These are phyloP conservation scores for Botryotinia globosa DNA, from an alignment of 2,329 filamentous ascomycete genomes.

Conservation along the genomic window DNA sequence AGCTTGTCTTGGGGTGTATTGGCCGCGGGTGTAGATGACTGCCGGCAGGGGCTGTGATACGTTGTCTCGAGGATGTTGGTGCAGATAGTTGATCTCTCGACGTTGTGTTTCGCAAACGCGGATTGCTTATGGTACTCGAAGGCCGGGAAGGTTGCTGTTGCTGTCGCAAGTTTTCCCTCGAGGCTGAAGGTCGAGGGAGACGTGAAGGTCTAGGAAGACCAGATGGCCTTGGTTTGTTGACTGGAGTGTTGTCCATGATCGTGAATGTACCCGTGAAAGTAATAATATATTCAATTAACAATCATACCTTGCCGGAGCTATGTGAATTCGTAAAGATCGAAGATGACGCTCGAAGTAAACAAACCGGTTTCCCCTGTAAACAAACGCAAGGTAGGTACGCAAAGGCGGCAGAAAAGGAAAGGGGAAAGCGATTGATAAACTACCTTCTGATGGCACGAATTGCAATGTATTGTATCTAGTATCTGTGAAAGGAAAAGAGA, in stretches of 20 bases:
- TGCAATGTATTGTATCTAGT: not conserved
- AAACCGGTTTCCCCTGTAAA: constrained; percentile 9
- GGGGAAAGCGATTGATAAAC: not conserved
- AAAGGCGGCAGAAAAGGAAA: not conserved
- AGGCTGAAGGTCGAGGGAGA: constrained; percentile 50
- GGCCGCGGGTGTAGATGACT: constrained; percentile 15
- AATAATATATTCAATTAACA: constrained; percentile 20
- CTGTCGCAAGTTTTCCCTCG: constrained; percentile 47
- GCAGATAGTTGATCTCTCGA: constrained; percentile 29
- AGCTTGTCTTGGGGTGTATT: constrained; percentile 27
- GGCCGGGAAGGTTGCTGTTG: constrained; percentile 31
- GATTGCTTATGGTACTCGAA: constrained; percentile 26
- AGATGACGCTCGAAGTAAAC: constrained; percentile 8
- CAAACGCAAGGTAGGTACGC: not conserved
- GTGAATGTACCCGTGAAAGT: constrained; percentile 9
- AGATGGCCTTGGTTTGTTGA: constrained; percentile 28
- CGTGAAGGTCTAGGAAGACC: constrained; percentile 52
- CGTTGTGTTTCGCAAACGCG: constrained; percentile 32
- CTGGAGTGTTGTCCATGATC: constrained; percentile 35
- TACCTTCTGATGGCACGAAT: not conserved
- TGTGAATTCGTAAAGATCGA: not conserved
- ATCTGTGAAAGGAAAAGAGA: not conserved
- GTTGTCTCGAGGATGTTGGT: constrained; percentile 21
- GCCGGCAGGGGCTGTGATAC: not conserved
- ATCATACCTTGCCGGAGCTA: constrained; percentile 18